Percentiles rank a stretch among this genome's conserved stretches.
Evolutionary conservation across 305 asterid species (phyloP).

Genomic region (Solanum chacoense): DNA sequence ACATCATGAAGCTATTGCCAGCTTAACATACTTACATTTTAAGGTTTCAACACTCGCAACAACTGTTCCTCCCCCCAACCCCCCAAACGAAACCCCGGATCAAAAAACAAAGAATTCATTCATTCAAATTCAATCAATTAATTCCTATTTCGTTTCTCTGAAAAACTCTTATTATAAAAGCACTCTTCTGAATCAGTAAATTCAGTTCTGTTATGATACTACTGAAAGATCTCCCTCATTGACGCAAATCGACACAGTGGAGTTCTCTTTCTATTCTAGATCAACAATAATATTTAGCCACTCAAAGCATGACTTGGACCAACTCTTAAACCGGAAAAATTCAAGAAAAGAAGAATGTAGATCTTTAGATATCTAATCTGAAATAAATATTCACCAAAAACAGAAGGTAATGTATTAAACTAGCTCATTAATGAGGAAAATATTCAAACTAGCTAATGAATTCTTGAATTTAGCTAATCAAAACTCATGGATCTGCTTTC

Average conservation of each 20-base stretch:
- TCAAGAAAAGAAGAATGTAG: neutral
- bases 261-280: neutral
- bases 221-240: neutral
- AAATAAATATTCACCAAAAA: neutral
- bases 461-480: neutral
- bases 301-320: neutral
- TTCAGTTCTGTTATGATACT: neutral
- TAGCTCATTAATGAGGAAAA: neutral
- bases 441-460: neutral
- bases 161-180: neutral
- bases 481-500: neutral
- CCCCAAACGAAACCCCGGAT: neutral
- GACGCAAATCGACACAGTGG: neutral
- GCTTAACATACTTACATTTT: neutral
- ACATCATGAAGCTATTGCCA: neutral
- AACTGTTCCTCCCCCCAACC: neutral
- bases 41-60: neutral
- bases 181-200: neutral
- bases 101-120: neutral
- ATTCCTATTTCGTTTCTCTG: neutral
- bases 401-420: neutral
- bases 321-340: neutral
- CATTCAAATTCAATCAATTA: neutral
- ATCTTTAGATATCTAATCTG: neutral
- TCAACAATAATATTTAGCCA: neutral